Evolutionary conservation across 257 asterid genomes (phyloP), one percentile per base, ranked within the genome.

Genomic region (Solanum bukasovii): DNA sequence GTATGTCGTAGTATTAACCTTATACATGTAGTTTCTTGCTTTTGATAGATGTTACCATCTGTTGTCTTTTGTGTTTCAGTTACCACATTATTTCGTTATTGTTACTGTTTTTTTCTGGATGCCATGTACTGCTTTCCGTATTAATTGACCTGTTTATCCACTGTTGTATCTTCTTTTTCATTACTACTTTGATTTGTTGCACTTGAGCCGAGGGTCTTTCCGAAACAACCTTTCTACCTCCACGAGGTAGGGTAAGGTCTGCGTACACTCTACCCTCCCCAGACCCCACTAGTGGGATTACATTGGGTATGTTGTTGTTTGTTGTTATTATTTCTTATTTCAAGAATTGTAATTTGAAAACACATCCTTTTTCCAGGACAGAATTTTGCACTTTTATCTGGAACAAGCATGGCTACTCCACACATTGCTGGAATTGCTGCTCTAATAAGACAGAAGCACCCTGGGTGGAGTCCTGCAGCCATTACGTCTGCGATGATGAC

Each of bases 381-480:
- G 87, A 86, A 37, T n/a, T 92, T 94, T 33, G 94, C 97, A 1
- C 65, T 94, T 20, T 35, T 94, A 84, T 95, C 98, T 25, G 96
- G 98, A 86, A 95, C 96, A 7, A 95, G 97, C 92, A 95, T 93
- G 96, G 96, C 96, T 14, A 85, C 96, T 2, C 96, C 94, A 25
- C 96, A 94, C 86, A 86, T 95, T 6, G 95, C 97, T 3, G 97
- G 94, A 34, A 92, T 93, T 4, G 97, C 95, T 8, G 95, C 96
- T 37, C 91, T 94, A 44, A 94, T 94, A 65, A 94, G 92, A 91
- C 95, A 95, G 75, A 94, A 91, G 67, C 94, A 94, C 87, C 93
- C 87, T 2, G 37, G 59, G 14, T 95, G 97, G 96, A 94, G 91
- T 65, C 98, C 96, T 1, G 90, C 97, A 1, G 95, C 93, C 38